A percentile compares a stretch with the other conserved stretches of the same genome.
Evolutionary conservation across 2,329 filamentous ascomycete species (phyloP).

Genomic region (Tolypocladium inflatum): DNA sequence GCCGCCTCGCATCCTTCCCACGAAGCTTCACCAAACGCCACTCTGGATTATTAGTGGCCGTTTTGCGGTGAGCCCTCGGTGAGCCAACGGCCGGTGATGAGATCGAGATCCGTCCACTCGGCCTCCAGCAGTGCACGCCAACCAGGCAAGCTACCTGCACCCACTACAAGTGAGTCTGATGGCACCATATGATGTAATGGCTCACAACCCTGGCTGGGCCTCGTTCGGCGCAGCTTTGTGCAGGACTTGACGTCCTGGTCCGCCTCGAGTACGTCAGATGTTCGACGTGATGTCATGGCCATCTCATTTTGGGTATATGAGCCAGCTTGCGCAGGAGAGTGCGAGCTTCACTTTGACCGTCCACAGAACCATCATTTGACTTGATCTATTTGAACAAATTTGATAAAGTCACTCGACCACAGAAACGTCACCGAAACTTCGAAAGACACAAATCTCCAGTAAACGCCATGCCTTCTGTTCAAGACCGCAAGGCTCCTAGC

Average conservation of each 20-base stretch:
- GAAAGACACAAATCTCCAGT: background rate
- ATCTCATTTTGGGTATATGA: background rate
- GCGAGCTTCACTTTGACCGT: background rate
- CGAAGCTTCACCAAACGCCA: background rate
- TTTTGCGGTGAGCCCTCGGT: background rate
- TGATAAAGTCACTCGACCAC: background rate
- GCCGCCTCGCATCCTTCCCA: no score
- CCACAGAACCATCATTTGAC: background rate
- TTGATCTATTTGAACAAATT: background rate
- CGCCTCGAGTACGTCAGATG: background rate
- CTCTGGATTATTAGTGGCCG: background rate
- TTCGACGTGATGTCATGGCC: background rate
- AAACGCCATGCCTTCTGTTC: conserved; percentile 1
- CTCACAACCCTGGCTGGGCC: background rate
- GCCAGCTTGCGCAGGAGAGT: background rate
- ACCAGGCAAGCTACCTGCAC: no score
- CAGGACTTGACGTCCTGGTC: background rate
- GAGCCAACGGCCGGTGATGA: background rate
- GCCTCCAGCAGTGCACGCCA: no score
- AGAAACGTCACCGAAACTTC: background rate
- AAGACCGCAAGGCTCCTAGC: conserved; percentile 6
- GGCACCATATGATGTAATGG: background rate
- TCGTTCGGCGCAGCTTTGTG: background rate
- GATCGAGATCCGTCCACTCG: background rate
- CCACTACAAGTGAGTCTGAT: background rate